Base-by-base conservation (phyloP, 345 rosid genomes). In the Eucalyptus urophylla region DNA sequence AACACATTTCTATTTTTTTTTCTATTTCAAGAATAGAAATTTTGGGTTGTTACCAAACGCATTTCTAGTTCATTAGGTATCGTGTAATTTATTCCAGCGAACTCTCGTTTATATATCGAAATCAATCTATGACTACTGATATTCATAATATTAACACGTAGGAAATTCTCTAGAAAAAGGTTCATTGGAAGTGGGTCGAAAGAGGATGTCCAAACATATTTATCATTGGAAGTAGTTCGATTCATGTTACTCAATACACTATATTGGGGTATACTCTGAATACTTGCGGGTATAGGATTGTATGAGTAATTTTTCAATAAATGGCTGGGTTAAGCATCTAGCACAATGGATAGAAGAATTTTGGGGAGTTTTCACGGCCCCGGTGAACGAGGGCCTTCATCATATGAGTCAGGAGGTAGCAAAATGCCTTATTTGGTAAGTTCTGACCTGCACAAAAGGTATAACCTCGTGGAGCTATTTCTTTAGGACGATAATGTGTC, bases 361-460 rank as follows among this genome's bases (percentile, higher is more conserved):
- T 11, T 3, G n/a, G 14, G n/a, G 15, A 60, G 67, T 6, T 60
- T 25, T 3, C 29, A 11, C 3, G 67, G 67, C 7, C 31, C 2
- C 6, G n/a, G 67, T 25, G 67, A 12, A 11, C 2, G 67, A 27
- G 7, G 2, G 31, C 67, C 67, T 60, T 60, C 67, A 5, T 3
- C 14, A 5, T 27, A 60, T 27, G 14, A 11, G 0, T 60, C 15
- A 1, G 0, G 14, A 60, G 14, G 67, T 27, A 2, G 67, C 56
- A 17, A 51, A 51, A 51, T 51, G 4, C 56, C 56, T 51, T 17
- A 11, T 51, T 51, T 51, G n/a, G n/a, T 60, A 25, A 27, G 67
- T 60, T 60, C 4, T 12, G 4, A 60, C 29, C 7, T 0, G 3
- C 14, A 24, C 13, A 11, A 56, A 56, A 56, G 29, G 29, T 2